Percentiles rank a stretch among this genome's conserved stretches.
These are phyloP conservation scores for Pyropia yezoensis DNA, from an alignment of 23 red algal genomes.

Conservation along the genomic window DNA sequence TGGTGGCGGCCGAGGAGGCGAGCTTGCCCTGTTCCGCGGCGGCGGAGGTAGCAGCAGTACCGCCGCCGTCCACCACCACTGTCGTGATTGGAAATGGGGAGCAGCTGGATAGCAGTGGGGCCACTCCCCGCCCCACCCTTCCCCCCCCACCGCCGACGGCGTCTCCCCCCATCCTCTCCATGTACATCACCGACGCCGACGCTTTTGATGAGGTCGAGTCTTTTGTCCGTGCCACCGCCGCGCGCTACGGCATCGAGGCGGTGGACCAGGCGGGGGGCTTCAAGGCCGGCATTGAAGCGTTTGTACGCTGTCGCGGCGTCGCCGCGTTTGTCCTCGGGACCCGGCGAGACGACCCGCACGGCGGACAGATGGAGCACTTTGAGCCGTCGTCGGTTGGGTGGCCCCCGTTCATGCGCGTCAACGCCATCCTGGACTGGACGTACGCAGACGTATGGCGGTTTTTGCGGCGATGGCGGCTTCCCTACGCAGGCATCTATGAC, in stretches of 20 bases:
- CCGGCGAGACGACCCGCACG: conserved; percentile 74
- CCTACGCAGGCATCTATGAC: conserved; percentile 83
- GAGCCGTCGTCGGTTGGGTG: conserved; percentile 57
- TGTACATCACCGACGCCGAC: conserved; percentile 55
- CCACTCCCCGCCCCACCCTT: too few relatives aligned
- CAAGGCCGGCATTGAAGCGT: conserved; percentile 43
- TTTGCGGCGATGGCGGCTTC: conserved; percentile 47
- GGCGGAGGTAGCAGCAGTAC: too few relatives aligned
- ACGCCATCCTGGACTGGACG: conserved; percentile 85
- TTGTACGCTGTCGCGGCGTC: conserved; percentile 11
- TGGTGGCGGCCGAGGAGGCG: not conserved
- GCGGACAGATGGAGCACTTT: conserved; percentile 63
- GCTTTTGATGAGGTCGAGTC: conserved; percentile 60
- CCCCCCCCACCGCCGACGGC: not conserved
- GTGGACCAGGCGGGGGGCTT: conserved; percentile 45
- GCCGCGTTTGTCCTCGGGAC: conserved; percentile 88
- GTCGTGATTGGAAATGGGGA: too few relatives aligned
- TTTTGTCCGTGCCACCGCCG: conserved; percentile 48
- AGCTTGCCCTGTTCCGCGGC: not conserved
- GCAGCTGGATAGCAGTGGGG: too few relatives aligned
- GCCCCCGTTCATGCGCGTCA: conserved; percentile 92
- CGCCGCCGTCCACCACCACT: too few relatives aligned
- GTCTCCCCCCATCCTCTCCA: conserved; percentile 25
- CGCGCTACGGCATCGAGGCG: conserved; percentile 27
- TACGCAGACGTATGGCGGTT: conserved; percentile 92